Evolutionary conservation across 2,329 filamentous ascomycete genomes (phyloP).

Genomic region (Plectosphaerella cucumerina): DNA sequence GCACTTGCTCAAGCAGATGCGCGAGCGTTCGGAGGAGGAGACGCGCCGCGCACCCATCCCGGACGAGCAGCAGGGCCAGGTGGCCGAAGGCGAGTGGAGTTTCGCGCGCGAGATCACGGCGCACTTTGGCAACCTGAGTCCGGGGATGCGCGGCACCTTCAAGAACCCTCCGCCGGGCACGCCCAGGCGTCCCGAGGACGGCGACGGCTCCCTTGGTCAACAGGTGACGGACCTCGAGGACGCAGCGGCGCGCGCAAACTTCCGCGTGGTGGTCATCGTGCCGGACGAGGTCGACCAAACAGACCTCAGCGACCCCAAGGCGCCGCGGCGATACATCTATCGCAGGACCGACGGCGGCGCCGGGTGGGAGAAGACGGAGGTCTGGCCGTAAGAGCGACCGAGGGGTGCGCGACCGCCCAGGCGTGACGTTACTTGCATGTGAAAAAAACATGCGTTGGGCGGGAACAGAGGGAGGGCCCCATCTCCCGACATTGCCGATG

Average conservation of each 20-base stretch:
- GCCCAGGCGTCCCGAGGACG: slow-evolving; percentile 47
- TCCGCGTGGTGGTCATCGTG: slow-evolving; percentile 77
- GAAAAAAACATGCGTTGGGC: not conserved
- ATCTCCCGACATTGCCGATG: not conserved
- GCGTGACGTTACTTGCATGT: not conserved
- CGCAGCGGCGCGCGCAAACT: slow-evolving; percentile 65
- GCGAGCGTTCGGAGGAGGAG: not conserved
- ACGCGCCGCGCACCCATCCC: not conserved
- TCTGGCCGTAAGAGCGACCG: too few species aligned
- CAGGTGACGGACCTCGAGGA: slow-evolving; percentile 71
- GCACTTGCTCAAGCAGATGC: slow-evolving; percentile 15
- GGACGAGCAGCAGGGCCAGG: slow-evolving; percentile 2
- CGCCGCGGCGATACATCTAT: slow-evolving; percentile 63
- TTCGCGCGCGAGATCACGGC: slow-evolving; percentile 77
- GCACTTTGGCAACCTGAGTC: slow-evolving; percentile 86
- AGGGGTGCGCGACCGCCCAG: slow-evolving; percentile 6
- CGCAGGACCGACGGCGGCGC: slow-evolving; percentile 42
- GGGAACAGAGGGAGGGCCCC: not conserved
- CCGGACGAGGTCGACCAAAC: slow-evolving; percentile 73
- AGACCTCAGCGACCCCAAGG: slow-evolving; percentile 64
- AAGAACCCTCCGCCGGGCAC: slow-evolving; percentile 67
- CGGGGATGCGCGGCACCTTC: slow-evolving; percentile 73
- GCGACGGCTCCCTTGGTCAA: slow-evolving; percentile 47
- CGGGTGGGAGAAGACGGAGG: slow-evolving; percentile 62
- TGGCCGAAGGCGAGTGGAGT: slow-evolving; percentile 53